Evolutionary conservation across 1,139 yeast species (phyloP), one percentile per base, ranked within the genome.

Genomic region (Chernovozyma aurita): DNA sequence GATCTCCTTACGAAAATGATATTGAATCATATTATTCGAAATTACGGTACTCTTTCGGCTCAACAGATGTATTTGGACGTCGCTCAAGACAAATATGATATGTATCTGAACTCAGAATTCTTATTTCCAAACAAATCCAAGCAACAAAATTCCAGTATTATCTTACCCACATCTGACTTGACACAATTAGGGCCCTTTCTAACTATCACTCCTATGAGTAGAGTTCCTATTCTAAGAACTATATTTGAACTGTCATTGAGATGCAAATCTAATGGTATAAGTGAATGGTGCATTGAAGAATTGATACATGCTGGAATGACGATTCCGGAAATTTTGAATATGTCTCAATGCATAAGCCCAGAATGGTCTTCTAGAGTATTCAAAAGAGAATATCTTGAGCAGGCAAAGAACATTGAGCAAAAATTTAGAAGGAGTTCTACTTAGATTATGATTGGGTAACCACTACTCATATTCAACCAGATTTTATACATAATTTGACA

Each of bases 261-360:
- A 20, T 56, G 55, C 4, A 45, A 52, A 13, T 65, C 66, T 37
- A 11, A 30, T 3, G 46, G 43, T 7, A 46, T 57, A 5, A 33
- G 62, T 3, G 35, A 41, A 18, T 69, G 74, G 74, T 46, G 55
- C 18, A 49, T 62, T 6, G 51, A 53, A 4, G 70, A 65, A 44
- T 50, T 66, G 45, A 49, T 65, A 36, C 39, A 42, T 12, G 39
- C 48, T 27, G 74, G 74, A 2, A 43, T 59, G 33, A 46, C 55
- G 6, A 38, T 58, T 3, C 34, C 42, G 16, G 67, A 63, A 30
- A 50, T 49, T 14, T 30, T 50, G 15, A 25, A 13, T 16, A 14
- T 14, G 24, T 12, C 28, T 40, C 24, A 44, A 42, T 24, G 7
- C 11, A 9, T 8, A 16, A 8, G 29, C 29, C 29, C 29, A 8